Percentiles rank a stretch among this genome's conserved stretches.
These are phyloP conservation scores for Rosellinia necatrix DNA, from an alignment of 2,329 filamentous ascomycete species.

Conservation along the genomic window DNA sequence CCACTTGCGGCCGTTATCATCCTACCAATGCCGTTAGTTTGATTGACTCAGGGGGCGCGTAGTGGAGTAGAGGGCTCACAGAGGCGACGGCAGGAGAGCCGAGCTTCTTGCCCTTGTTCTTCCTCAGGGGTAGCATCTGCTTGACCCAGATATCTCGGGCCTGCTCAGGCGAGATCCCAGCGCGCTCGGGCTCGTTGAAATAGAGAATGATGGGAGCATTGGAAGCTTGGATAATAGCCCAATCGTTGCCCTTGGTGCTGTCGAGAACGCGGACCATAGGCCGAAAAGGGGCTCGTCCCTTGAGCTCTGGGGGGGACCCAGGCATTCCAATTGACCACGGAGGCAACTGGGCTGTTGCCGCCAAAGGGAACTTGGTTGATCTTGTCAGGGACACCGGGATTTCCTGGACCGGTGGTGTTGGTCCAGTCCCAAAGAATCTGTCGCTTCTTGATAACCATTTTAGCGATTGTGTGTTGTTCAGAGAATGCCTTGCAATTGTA, in stretches of 20 bases:
- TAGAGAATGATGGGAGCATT: conserved; percentile 45
- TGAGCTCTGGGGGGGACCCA: conserved; percentile 38
- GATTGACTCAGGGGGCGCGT: neutral
- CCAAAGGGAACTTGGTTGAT: conserved; percentile 45
- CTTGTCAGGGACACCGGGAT: conserved; percentile 38
- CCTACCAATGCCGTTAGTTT: conserved; percentile 24
- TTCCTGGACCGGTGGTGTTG: conserved; percentile 38
- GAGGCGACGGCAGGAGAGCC: conserved; percentile 41
- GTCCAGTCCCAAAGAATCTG: conserved; percentile 52
- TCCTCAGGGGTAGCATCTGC: conserved; percentile 43
- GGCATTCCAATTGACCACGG: conserved; percentile 38
- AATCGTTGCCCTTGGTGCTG: conserved; percentile 45
- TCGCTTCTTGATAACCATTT: conserved; percentile 43
- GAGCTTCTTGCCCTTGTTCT: conserved; percentile 35
- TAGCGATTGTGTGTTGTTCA: neutral
- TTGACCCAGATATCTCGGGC: conserved; percentile 46
- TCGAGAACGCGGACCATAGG: conserved; percentile 49
- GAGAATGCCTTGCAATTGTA: neutral
- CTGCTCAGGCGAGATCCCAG: conserved; percentile 40
- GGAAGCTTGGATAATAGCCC: conserved; percentile 36
- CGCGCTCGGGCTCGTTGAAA: conserved; percentile 52
- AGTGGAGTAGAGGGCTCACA: conserved; percentile 20
- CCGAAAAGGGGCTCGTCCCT: conserved; percentile 45
- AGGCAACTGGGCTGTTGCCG: conserved; percentile 40
- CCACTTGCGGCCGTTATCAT: conserved; percentile 41